Evolutionary conservation across 2,329 filamentous ascomycete species (phyloP).

Genomic region (Lasiodiplodia citricola): DNA sequence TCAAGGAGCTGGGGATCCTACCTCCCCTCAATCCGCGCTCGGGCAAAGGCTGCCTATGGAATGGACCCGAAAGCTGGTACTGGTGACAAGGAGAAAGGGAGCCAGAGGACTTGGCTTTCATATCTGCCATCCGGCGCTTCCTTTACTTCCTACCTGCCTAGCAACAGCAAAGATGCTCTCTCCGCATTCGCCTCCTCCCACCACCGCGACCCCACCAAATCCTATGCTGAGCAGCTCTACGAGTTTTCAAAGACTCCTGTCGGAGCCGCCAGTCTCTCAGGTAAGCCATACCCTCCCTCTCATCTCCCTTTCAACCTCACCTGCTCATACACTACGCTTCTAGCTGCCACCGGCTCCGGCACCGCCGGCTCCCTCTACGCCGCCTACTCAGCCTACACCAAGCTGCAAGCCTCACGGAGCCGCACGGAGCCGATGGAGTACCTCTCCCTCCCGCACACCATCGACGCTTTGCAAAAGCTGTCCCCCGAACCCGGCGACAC

Average conservation of each 20-base stretch:
- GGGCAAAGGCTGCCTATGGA: background rate
- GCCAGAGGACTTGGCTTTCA: conserved; percentile 50
- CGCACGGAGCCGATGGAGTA: conserved; percentile 51
- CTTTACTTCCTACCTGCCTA: conserved; percentile 55
- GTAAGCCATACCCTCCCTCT: conserved; percentile 32
- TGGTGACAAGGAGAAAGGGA: conserved; percentile 32
- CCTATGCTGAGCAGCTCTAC: conserved; percentile 55
- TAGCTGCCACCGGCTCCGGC: conserved; percentile 53
- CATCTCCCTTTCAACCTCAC: background rate
- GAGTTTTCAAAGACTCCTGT: conserved; percentile 58
- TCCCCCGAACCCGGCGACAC: conserved; percentile 40
- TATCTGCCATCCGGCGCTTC: conserved; percentile 56
- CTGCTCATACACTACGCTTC: background rate
- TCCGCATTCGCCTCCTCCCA: conserved; percentile 53
- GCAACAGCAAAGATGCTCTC: conserved; percentile 47
- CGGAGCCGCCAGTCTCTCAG: conserved; percentile 52
- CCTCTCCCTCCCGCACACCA: conserved; percentile 53
- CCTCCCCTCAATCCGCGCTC: conserved; percentile 41
- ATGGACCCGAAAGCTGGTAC: background rate
- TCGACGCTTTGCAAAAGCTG: conserved; percentile 44
- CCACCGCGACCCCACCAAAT: conserved; percentile 53
- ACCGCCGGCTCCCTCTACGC: conserved; percentile 55
- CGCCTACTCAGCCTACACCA: conserved; percentile 55
- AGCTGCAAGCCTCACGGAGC: conserved; percentile 36
- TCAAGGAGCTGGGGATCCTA: conserved; percentile 45